Percentiles rank a stretch among this genome's conserved stretches.
These are phyloP conservation scores for Pistacia vera DNA, from an alignment of 345 rosid species.

Conservation along the genomic window DNA sequence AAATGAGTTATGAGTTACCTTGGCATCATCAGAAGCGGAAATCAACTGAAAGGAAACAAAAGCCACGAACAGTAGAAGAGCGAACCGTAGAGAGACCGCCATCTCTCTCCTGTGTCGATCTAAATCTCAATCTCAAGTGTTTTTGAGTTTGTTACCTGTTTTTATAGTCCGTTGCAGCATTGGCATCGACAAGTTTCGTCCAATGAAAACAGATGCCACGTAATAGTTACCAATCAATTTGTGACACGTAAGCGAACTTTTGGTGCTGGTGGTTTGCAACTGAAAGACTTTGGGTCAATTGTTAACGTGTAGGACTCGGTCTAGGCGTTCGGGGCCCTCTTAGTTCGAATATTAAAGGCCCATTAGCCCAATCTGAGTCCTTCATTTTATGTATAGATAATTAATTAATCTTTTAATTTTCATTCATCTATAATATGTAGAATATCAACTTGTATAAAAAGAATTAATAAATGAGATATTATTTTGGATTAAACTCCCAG, in stretches of 20 bases:
- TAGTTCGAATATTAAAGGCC: neutral
- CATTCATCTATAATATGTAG: too few relatives aligned
- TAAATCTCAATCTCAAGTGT: slow-evolving; percentile 5
- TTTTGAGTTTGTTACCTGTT: neutral
- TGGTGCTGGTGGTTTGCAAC: too few relatives aligned
- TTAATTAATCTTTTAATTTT: too few relatives aligned
- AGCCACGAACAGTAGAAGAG: slow-evolving; percentile 47
- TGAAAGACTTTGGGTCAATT: neutral
- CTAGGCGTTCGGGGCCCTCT: neutral
- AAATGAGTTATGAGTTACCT: slow-evolving; percentile 32
- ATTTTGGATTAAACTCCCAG: too few relatives aligned
- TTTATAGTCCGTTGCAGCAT: slow-evolving; percentile 27
- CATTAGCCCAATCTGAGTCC: neutral
- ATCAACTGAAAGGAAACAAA: slow-evolving; percentile 49
- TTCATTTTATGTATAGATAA: too few relatives aligned
- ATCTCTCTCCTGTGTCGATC: slow-evolving; percentile 19
- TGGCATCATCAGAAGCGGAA: slow-evolving; percentile 52
- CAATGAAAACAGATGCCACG: slow-evolving; percentile 42
- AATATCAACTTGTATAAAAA: too few relatives aligned
- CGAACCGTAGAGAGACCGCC: slow-evolving; percentile 43
- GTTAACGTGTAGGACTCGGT: slow-evolving; percentile 23
- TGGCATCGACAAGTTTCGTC: slow-evolving; percentile 31
- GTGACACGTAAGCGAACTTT: slow-evolving; percentile 25
- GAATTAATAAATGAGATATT: too few relatives aligned
- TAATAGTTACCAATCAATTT: slow-evolving; percentile 4